Evolutionary conservation across 2,329 filamentous ascomycete genomes (phyloP), one percentile per base, ranked within the genome.

Genomic region (Fusarium irregulare): DNA sequence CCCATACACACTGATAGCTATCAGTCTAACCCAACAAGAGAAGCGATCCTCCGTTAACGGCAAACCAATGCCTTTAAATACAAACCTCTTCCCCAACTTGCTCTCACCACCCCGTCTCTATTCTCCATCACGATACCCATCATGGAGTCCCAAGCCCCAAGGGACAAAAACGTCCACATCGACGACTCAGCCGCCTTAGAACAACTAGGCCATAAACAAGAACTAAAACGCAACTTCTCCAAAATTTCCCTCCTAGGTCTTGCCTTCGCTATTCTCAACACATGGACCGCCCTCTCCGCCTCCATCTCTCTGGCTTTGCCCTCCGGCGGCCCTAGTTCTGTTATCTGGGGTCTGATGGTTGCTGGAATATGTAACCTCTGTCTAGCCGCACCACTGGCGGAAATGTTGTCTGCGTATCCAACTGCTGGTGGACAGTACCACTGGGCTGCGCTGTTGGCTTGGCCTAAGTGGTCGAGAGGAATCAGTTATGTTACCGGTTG

Each of bases 401-500:
- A 93, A 76, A 93, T 92, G 74, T 81, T 92, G 12, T 90, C 88
- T 0, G 88, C 89, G 0, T 92, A 89, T 61, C 84, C 84, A 2
- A 85, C 83, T 3, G 86, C 87, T 5, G 87, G 86, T 68, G 89
- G 87, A 16, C 86, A 91, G 78, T 93, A 93, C 70, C 89, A 93
- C 76, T 93, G 91, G 91, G 91, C 90, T 4, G 89, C 91, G 57
- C 80, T 88, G 53, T 81, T 93, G 66, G 84, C 86, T 32, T 90
- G 88, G 83, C 83, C 85, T 62, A 80, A 79, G 58, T 91, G 85
- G 83, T 86, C 87, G 20, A 87, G 88, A 1, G 81, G 88, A 30
- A 84, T 92, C 13, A 90, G 89, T 48, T 93, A 90, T 82, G 86
- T 89, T 48, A 92, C 90, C 0, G 91, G 91, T 28, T 93, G 91